Base-by-base conservation (phyloP, 2,329 filamentous ascomycete genomes). In the Sporothrix luriei region DNA sequence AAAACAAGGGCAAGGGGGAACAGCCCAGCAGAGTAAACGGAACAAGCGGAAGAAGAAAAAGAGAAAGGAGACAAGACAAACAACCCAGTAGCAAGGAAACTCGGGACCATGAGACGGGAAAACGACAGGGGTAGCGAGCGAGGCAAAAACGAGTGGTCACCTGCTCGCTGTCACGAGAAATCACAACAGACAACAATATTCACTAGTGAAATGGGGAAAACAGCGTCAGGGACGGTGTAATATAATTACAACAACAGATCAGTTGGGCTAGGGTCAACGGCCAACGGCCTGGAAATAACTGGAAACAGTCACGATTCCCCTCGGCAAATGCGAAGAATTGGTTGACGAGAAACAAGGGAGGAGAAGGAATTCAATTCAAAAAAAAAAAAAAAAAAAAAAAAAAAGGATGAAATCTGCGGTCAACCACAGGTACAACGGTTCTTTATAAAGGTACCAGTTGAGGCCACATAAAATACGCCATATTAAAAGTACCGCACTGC, bases 251-350 rank as follows among this genome's bases (percentile, higher is more conserved):
- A 49, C 71, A 66, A 29, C 69, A 69, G 69, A 68, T 65, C 43
- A 71, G 54, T 57, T 59, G 59, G 68, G 33, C 69, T 66, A 24
- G 40, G 24, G 57, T 26, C 67, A 69, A 65, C 46, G 66, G 68
- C 59, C 65, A 70, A 65, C 43, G 51, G 52, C 40, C 49, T 55
- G 38, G 51, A 46, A 67, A 38, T 14, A 55, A 21, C 48, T 49
- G 55, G 65, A 33, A 55, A 55, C n/a, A 68, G 68, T 54, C 65
- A 3, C 21, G 52, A 68, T 38, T 54, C 54, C 61, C 38, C 26
- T 61, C 46, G 43, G 54, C 52, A 68, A 48, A 7, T 33, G 33
- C 33, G 33, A 29, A 29, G 29, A 29, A 29, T 29, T 29, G 29
- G 6, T 33, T 33, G 5, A 33, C 7, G 57, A 59, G 29, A 33